Evolutionary conservation across 768 basidiomycete genomes (phyloP).

Genomic region (Lepiota venenata): DNA sequence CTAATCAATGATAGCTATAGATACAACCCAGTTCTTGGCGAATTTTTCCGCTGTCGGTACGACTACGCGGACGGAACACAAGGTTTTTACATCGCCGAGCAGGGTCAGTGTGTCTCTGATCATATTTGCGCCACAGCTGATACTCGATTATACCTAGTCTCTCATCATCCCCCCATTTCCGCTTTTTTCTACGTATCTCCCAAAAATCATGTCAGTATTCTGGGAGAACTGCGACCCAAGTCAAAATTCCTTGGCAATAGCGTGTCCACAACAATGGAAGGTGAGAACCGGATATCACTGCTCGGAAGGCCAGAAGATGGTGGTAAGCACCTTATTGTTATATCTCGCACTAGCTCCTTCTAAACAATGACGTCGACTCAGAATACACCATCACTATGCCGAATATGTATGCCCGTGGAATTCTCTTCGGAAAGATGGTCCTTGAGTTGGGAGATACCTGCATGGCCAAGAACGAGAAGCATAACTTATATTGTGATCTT

Average conservation of each 20-base stretch:
- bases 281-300: conserved; percentile 84
- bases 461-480: conserved; percentile 77
- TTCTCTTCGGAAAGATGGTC: conserved; percentile 92
- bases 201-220: conserved; percentile 78
- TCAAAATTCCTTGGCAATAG: conserved; percentile 96
- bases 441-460: conserved; percentile 92
- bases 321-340: conserved; percentile 44
- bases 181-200: conserved; percentile 97
- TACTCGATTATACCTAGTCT: conserved; percentile 52
- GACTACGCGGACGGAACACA: conserved; percentile 87
- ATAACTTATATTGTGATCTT: conserved; percentile 71
- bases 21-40: conserved; percentile 96
- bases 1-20: conserved; percentile 31
- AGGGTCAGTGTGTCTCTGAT: conserved; percentile 49
- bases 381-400: conserved; percentile 95
- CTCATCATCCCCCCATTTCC: conserved; percentile 91
- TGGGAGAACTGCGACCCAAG: conserved; percentile 94
- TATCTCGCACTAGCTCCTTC: neutral
- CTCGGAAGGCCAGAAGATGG: conserved; percentile 85
- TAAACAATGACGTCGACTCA: conserved; percentile 23
- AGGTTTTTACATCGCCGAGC: conserved; percentile 96
- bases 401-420: conserved; percentile 93
- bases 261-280: conserved; percentile 95
- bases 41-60: conserved; percentile 96
- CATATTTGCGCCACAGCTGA: neutral